Evolutionary conservation across 148 eudicot genomes (phyloP).

Genomic region (Beta vulgaris): DNA sequence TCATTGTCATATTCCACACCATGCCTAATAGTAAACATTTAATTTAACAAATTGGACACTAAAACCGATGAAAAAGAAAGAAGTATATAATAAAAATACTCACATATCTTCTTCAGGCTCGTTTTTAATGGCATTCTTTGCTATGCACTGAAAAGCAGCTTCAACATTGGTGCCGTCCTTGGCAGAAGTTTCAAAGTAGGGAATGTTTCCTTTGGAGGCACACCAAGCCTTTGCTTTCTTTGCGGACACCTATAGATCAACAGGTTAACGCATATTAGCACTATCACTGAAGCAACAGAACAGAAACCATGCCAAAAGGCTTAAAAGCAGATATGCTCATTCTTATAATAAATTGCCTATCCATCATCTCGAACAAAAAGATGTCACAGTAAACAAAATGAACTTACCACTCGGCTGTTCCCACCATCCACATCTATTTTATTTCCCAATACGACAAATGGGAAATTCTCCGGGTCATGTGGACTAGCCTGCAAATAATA

Average conservation of each 20-base stretch:
- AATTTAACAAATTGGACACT: background rate
- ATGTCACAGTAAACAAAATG: background rate
- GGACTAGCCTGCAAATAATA: slow-evolving; percentile 62
- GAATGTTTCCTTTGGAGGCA: slow-evolving; percentile 68
- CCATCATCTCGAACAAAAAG: background rate
- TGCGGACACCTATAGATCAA: slow-evolving; percentile 46
- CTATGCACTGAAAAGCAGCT: slow-evolving; percentile 67
- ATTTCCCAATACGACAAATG: slow-evolving; percentile 79
- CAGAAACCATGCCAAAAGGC: slow-evolving; percentile 2
- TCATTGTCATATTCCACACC: background rate
- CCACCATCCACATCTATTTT: slow-evolving; percentile 80
- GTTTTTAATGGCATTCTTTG: slow-evolving; percentile 57
- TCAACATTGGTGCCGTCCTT: slow-evolving; percentile 66
- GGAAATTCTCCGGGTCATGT: slow-evolving; percentile 78
- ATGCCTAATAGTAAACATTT: background rate
- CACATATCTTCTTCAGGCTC: slow-evolving; percentile 64
- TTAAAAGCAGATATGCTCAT: background rate
- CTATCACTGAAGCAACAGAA: slow-evolving; percentile 1
- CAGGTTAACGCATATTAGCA: slow-evolving; percentile 10
- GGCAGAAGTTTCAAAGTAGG: slow-evolving; percentile 71
- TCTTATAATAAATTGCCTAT: background rate
- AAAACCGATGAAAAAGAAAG: background rate
- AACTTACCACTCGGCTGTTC: slow-evolving; percentile 74
- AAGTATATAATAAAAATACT: slow-evolving; percentile 27
- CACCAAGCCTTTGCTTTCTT: slow-evolving; percentile 78